Conservation (phyloP, 192 early-diverging fungal species). For the Podila clonocystis region DNA sequence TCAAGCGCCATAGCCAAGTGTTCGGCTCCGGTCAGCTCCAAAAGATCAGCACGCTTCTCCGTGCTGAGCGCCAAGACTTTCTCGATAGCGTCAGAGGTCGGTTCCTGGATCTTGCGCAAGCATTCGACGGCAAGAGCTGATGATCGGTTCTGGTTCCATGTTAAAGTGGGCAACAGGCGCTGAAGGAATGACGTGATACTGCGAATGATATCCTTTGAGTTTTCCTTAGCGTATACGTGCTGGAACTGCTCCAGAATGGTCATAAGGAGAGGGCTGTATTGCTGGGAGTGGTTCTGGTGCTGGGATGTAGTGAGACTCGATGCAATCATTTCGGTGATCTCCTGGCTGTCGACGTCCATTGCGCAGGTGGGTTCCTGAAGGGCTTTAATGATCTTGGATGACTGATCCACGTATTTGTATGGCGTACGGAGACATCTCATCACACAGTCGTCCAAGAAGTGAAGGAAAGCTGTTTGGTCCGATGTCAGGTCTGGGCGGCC, state of each 20-base stretch:
- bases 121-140: slow-evolving; percentile 33
- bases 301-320: slow-evolving; percentile 8
- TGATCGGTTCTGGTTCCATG: slow-evolving; percentile 53
- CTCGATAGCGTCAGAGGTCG: slow-evolving; percentile 4
- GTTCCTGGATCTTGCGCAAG: slow-evolving; percentile 30
- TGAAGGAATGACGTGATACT: slow-evolving; percentile 47
- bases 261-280: slow-evolving; percentile 62
- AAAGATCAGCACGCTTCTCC: slow-evolving; percentile 9
- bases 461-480: slow-evolving; percentile 54
- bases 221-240: slow-evolving; percentile 38
- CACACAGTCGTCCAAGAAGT: slow-evolving; percentile 76
- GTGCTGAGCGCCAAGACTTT: background rate
- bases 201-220: slow-evolving; percentile 19
- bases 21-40: slow-evolving; percentile 11
- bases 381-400: slow-evolving; percentile 54
- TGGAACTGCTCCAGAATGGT: slow-evolving; percentile 57
- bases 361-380: slow-evolving; percentile 28
- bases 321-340: slow-evolving; percentile 9
- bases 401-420: slow-evolving; percentile 70
- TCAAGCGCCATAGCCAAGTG: slow-evolving; percentile 26
- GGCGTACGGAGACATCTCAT: slow-evolving; percentile 64
- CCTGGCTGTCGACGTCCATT: slow-evolving; percentile 14
- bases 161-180: slow-evolving; percentile 33
- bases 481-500: slow-evolving; percentile 24
- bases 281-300: slow-evolving; percentile 34